phyloP scores from a whole-genome alignment of 768 basidiomycete species.

The Serendipita indica region DNA sequence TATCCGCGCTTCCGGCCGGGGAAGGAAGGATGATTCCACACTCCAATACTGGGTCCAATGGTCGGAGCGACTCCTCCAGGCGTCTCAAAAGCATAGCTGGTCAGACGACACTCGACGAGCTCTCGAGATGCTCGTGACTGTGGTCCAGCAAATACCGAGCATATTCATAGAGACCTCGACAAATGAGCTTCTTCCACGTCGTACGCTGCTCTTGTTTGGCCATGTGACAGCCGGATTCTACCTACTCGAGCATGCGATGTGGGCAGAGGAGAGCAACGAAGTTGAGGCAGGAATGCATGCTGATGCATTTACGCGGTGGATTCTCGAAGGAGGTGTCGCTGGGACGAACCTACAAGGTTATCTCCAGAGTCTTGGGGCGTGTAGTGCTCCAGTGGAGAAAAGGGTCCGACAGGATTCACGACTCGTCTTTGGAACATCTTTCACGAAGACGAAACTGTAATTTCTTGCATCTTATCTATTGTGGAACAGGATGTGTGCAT shows the following conservation, averaged over 20 bases:
- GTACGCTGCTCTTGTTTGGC: slow-evolving; percentile 44
- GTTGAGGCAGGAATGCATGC: slow-evolving; percentile 8
- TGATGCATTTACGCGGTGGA: slow-evolving; percentile 18
- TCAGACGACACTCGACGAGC: neutral
- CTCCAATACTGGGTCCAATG: slow-evolving; percentile 28
- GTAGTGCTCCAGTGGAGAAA: neutral
- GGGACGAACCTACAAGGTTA: neutral
- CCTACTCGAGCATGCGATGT: slow-evolving; percentile 55
- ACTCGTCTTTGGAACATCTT: neutral
- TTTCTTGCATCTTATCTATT: too few species aligned
- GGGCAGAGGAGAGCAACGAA: slow-evolving; percentile 28
- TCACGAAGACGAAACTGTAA: too few species aligned
- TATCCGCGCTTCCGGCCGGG: slow-evolving; percentile 37
- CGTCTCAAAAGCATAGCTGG: slow-evolving; percentile 16
- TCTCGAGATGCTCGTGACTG: neutral
- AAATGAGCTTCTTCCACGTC: slow-evolving; percentile 35
- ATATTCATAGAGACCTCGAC: slow-evolving; percentile 30
- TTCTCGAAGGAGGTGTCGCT: slow-evolving; percentile 11
- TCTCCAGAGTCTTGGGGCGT: neutral
- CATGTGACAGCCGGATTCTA: slow-evolving; percentile 37
- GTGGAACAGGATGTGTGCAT: too few species aligned
- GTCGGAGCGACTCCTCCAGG: slow-evolving; percentile 31
- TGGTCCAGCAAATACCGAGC: slow-evolving; percentile 19
- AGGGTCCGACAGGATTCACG: neutral
- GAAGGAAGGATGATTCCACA: slow-evolving; percentile 16